phyloP scores from a whole-genome alignment of 768 basidiomycete genomes.

The Hygrocybe coccinea region DNA sequence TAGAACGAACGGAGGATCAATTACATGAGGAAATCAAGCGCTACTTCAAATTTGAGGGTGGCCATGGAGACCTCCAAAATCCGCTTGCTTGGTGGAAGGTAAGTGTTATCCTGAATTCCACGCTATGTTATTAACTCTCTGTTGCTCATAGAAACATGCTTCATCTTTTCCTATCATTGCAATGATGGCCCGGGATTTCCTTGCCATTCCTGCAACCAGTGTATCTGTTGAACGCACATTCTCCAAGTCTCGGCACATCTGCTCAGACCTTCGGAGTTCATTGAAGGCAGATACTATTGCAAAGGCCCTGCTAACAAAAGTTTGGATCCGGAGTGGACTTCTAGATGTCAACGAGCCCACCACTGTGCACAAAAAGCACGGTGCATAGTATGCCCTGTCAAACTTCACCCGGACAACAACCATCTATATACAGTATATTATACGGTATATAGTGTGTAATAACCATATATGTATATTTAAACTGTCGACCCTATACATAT shows the following conservation, averaged over 20 bases:
- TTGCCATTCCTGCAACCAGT: constrained; percentile 29
- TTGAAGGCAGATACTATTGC: constrained; percentile 19
- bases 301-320: constrained; percentile 18
- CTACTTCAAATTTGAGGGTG: constrained; percentile 17
- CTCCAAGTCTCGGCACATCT: constrained; percentile 21
- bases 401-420: neutral
- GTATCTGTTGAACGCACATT: constrained; percentile 24
- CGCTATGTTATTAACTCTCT: constrained; percentile 1
- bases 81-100: constrained; percentile 33
- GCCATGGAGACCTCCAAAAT: neutral
- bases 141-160: constrained; percentile 16
- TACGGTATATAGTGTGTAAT: constrained; percentile 2
- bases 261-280: constrained; percentile 15
- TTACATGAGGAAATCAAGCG: constrained; percentile 16
- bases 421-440: constrained; percentile 5
- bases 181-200: constrained; percentile 27
- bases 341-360: neutral
- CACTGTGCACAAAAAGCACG: neutral
- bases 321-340: constrained; percentile 16
- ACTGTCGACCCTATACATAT: constrained; percentile 1
- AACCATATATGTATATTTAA: constrained; percentile 8
- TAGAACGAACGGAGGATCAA: constrained; percentile 1
- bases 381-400: neutral
- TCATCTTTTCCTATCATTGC: constrained; percentile 25
- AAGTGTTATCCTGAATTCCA: constrained; percentile 4